These are phyloP conservation scores for Bothriochloa decipiens DNA, from an alignment of 176 grass and related monocot genomes.

Conservation along the genomic window DNA sequence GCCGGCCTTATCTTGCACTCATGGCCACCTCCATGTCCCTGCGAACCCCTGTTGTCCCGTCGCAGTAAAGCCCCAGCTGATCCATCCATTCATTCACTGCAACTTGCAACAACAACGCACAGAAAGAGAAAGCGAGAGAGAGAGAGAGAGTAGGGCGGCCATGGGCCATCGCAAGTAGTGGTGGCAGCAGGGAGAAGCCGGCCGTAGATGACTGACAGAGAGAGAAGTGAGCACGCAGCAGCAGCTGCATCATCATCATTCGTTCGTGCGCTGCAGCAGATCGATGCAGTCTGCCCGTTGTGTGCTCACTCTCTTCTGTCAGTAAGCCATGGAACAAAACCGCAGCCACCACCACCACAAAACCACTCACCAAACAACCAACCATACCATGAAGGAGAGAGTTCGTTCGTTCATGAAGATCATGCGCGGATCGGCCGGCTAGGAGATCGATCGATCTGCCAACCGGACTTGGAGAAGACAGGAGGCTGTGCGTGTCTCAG, in stretches of 20 bases:
- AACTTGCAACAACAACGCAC: background rate
- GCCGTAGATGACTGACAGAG: constrained; percentile 44
- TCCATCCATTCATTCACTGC: background rate
- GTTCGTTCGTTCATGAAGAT: background rate
- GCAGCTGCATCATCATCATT: constrained; percentile 51
- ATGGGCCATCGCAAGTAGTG: background rate
- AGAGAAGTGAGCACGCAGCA: constrained; percentile 61
- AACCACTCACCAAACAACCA: background rate
- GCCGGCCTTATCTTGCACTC: background rate
- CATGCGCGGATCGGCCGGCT: background rate
- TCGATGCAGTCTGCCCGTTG: constrained; percentile 46
- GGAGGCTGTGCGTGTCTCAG: constrained; percentile 14
- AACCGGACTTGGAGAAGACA: constrained; percentile 29
- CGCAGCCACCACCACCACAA: background rate
- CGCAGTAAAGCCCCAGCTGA: background rate
- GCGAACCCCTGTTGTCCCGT: background rate
- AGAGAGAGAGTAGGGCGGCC: background rate
- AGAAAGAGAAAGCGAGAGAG: background rate
- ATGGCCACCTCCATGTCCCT: background rate
- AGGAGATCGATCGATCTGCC: background rate
- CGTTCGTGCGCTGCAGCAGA: background rate
- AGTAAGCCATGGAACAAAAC: constrained; percentile 32
- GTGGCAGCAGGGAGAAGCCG: constrained; percentile 3
- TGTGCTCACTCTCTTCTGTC: constrained; percentile 70
- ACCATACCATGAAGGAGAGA: background rate